Base-by-base conservation (phyloP, 2,329 filamentous ascomycete genomes). In the Venturiaceae sp. region DNA sequence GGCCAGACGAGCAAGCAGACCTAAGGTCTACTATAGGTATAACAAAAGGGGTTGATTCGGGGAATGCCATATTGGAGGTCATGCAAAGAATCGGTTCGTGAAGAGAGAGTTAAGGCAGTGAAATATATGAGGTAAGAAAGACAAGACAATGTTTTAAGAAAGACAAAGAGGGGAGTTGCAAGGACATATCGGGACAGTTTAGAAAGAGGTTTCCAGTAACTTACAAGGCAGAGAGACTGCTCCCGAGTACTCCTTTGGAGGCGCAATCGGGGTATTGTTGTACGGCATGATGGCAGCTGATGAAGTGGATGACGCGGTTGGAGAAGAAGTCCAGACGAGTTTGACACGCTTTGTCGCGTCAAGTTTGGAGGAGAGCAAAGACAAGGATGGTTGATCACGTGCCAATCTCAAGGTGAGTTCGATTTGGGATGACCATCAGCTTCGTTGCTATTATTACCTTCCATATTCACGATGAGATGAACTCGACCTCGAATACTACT, bases 201-300 rank as follows among this genome's bases (percentile, higher is more conserved):
- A n/a, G n/a, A 2, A 30, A 26, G 54, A 46, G 28, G 16, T 46
- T 16, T 46, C 2, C 36, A 26, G 26, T 32, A 14, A 78, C 88
- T 74, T 78, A 96, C 92, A 78, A 8, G 92, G 92, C 33, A 97
- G 82, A 64, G 90, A 87, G 23, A 88, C 88, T 63, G 90, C 86
- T 64, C 92, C 92, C 2, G 88, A 95, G 50, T 89, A 83, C 73
- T 95, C 90, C 69, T 89, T 86, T 14, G 87, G 78, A 39, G 88
- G 88, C 64, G 87, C 83, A 59, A 94, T 94, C 19, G 89, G 86
- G 3, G 85, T 85, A 64, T 89, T 92, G 74, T 96, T 96, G 77
- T 94, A 92, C 28, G 92, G 88, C 92, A 97, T 96, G 7, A 58
- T 69, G 66, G 30, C 33, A n/a, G 23, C 36, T 33, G 44, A 33